Conservation (phyloP, 768 basidiomycete species). For the Melanogaster broomeanus region DNA sequence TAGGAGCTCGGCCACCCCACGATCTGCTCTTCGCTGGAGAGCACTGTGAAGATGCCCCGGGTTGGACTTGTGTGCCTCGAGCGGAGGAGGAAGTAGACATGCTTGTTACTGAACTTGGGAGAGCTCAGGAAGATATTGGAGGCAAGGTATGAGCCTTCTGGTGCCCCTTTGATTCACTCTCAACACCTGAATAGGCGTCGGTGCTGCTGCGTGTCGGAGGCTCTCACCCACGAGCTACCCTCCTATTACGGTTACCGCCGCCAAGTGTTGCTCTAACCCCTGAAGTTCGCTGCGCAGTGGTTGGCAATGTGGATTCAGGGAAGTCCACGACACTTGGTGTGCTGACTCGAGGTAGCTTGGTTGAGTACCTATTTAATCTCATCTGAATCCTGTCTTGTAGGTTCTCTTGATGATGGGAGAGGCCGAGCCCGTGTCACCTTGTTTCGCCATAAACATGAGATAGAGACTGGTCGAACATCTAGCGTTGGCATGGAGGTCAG, state of each 20-base stretch:
- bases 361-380: constrained; percentile 17
- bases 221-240: constrained; percentile 53
- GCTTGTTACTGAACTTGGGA: constrained; percentile 45
- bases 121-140: constrained; percentile 72
- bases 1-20: constrained; percentile 68
- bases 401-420: constrained; percentile 78
- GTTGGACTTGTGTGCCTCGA: constrained; percentile 55
- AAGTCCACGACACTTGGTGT: constrained; percentile 96
- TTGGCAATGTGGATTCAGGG: constrained; percentile 93
- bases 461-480: constrained; percentile 93
- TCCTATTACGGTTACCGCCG: constrained; percentile 75
- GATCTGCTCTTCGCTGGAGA: constrained; percentile 57
- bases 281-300: constrained; percentile 93
- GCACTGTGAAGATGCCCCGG: constrained; percentile 41
- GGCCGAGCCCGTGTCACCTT: constrained; percentile 83
- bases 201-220: constrained; percentile 49
- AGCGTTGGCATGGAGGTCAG: constrained; percentile 96
- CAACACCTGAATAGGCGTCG: constrained; percentile 45
- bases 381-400: constrained; percentile 35
- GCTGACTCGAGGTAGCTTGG: constrained; percentile 75
- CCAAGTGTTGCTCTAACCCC: constrained; percentile 75
- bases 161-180: not conserved
- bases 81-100: constrained; percentile 53
- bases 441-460: constrained; percentile 96
- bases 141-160: constrained; percentile 57